Conservation (phyloP, 495 filamentous ascomycete species). For the Venustampulla echinocandica region DNA sequence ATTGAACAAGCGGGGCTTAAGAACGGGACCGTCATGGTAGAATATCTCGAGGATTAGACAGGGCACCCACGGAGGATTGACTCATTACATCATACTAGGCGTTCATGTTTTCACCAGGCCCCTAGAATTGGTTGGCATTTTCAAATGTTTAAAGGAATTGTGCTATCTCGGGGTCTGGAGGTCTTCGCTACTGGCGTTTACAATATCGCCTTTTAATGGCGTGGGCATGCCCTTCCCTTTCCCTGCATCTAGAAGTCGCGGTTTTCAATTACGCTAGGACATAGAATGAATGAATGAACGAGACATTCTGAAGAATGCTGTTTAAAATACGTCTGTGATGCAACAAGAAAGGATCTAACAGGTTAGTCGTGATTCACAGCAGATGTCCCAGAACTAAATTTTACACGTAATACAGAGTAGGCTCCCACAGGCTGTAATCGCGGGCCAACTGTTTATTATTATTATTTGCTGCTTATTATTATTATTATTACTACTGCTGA, state of each 20-base stretch:
- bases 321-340: background rate
- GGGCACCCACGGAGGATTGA: background rate
- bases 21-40: constrained; percentile 88
- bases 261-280: background rate
- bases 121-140: background rate
- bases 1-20: constrained; percentile 80
- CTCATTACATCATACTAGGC: background rate
- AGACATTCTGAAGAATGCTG: background rate
- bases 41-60: constrained; percentile 60
- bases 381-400: constrained; percentile 5
- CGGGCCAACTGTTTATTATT: no score
- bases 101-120: background rate
- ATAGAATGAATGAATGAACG: constrained; percentile 11
- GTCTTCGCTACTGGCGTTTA: background rate
- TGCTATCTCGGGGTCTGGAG: background rate
- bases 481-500: background rate
- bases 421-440: no score
- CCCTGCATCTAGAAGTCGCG: constrained; percentile 12
- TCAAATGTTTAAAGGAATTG: background rate
- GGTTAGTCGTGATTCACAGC: constrained; percentile 1
- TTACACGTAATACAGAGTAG: no score
- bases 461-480: no score
- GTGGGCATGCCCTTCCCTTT: background rate
- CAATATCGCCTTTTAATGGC: background rate
- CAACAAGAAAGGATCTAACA: no score